Evolutionary conservation across 805 yeast genomes (phyloP).

Genomic region (Barnettozyma pratensis): DNA sequence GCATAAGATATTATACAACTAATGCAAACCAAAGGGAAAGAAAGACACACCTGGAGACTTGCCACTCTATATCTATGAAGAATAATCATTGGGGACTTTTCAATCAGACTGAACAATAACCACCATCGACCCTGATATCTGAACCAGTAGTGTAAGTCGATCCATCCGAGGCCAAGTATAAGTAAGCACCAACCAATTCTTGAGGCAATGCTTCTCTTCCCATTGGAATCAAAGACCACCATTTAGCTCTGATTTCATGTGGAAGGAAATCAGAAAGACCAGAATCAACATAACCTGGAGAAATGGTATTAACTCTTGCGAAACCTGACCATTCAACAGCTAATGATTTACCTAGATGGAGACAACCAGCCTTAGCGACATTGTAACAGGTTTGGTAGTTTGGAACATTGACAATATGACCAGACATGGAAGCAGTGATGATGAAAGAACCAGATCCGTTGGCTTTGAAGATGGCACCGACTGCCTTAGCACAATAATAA

Average conservation of each 20-base stretch:
- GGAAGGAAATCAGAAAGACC: constrained; percentile 52
- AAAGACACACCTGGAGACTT: no score
- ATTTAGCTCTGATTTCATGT: constrained; percentile 37
- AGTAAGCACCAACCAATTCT: constrained; percentile 75
- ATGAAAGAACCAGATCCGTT: constrained; percentile 76
- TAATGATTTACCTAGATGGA: constrained; percentile 18
- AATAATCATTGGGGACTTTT: not conserved
- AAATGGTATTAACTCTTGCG: constrained; percentile 77
- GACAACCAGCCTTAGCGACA: constrained; percentile 22
- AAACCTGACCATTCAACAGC: constrained; percentile 79
- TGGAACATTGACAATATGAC: constrained; percentile 81
- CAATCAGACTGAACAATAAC: constrained; percentile 37
- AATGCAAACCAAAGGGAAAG: no score
- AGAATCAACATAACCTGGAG: constrained; percentile 84
- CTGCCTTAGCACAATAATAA: constrained; percentile 69
- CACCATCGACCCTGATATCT: constrained; percentile 77
- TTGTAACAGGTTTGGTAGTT: constrained; percentile 84
- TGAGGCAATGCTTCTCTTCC: constrained; percentile 73
- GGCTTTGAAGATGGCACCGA: constrained; percentile 66
- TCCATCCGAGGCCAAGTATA: constrained; percentile 78
- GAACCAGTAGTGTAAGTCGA: constrained; percentile 76
- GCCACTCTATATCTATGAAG: not conserved
- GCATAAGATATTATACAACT: no score
- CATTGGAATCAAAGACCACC: constrained; percentile 54
- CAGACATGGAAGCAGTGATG: constrained; percentile 87